A percentile compares a stretch with the other conserved stretches of the same genome.
phyloP scores from a whole-genome alignment of 352 stramenopile genomes.

The Globisporangium recalcitrans region DNA sequence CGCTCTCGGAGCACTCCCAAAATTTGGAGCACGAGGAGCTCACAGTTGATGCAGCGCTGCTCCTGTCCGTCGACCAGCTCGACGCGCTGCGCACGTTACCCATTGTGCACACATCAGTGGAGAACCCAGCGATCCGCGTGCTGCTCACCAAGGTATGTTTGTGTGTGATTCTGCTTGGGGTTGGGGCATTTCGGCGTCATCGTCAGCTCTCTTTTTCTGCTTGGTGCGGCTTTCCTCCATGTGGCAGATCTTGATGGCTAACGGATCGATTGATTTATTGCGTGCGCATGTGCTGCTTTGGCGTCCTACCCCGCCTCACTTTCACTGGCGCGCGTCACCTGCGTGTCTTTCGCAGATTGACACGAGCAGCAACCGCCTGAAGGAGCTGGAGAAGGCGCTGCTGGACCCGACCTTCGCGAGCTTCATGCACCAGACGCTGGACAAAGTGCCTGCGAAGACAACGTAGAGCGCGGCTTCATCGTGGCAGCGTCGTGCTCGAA shows the following conservation, averaged over 20 bases:
- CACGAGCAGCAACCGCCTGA: conserved; percentile 51
- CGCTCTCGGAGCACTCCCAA: conserved; percentile 5
- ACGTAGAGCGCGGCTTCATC: not conserved
- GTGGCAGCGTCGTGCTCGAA: not conserved
- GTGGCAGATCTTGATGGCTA: not conserved
- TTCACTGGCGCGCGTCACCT: not conserved
- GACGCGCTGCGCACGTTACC: conserved; percentile 26
- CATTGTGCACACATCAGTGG: conserved; percentile 35
- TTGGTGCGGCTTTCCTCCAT: conserved; percentile 7
- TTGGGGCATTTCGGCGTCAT: not conserved
- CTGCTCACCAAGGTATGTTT: conserved; percentile 46
- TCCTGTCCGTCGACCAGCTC: conserved; percentile 56
- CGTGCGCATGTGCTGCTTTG: not conserved
- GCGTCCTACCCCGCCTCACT: not conserved
- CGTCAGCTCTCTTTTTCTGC: not conserved
- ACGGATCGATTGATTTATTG: not conserved
- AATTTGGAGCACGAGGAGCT: conserved; percentile 25
- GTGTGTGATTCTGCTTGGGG: not conserved
- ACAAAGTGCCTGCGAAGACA: conserved; percentile 31
- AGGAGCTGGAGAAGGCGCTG: conserved; percentile 73
- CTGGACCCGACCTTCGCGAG: conserved; percentile 60
- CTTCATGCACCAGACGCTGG: conserved; percentile 76
- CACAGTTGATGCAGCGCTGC: conserved; percentile 25
- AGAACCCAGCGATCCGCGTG: conserved; percentile 41
- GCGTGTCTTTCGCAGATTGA: conserved; percentile 43